phyloP scores from a whole-genome alignment of 495 filamentous ascomycete genomes.

The Usnea hakonensis region DNA sequence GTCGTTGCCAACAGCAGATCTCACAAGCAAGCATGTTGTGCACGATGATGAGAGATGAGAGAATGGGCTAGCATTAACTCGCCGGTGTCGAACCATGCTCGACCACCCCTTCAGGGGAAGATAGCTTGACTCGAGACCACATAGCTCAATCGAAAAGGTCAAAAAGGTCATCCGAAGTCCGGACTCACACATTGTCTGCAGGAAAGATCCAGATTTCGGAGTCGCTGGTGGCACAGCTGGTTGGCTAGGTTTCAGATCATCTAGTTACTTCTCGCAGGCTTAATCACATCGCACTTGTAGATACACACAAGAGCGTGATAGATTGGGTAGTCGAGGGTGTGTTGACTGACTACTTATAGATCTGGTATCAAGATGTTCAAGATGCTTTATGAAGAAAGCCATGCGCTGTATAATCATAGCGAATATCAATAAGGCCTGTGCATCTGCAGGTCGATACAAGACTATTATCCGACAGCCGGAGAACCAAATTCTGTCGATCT shows the following conservation, averaged over 20 bases:
- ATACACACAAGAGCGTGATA: no score
- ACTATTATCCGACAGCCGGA: constrained; percentile 1
- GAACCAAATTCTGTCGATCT: neutral
- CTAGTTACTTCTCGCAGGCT: neutral
- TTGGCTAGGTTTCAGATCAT: neutral
- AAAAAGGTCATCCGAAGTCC: no score
- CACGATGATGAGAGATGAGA: neutral
- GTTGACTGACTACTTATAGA: neutral
- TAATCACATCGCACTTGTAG: neutral
- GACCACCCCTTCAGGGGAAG: neutral
- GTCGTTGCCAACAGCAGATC: neutral
- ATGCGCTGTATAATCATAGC: neutral
- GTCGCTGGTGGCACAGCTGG: neutral
- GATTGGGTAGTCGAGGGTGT: neutral
- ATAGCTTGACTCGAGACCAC: neutral
- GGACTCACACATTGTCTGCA: neutral
- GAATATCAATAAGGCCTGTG: neutral
- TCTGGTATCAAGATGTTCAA: neutral
- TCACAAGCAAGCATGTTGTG: neutral
- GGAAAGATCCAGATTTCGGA: neutral
- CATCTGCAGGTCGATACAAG: neutral
- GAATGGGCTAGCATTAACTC: no score
- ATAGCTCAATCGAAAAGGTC: no score
- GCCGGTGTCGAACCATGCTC: neutral
- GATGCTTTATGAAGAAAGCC: neutral